phyloP scores from a whole-genome alignment of 208 protist species.

The Trypanosoma melophagium region DNA sequence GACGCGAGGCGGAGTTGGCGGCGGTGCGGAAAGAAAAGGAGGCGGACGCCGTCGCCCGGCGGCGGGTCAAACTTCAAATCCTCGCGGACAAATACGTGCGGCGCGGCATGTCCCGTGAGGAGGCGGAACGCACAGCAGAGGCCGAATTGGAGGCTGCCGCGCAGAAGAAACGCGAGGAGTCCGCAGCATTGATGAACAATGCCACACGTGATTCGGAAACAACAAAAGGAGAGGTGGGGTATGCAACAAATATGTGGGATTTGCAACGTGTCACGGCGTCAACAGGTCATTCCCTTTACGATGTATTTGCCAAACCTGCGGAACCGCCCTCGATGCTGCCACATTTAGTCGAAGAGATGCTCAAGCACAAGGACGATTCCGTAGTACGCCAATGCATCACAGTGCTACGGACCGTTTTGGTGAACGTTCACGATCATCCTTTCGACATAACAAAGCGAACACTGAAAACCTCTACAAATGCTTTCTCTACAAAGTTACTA shows the following conservation, averaged over 20 bases:
- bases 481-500: constrained; percentile 49
- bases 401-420: constrained; percentile 60
- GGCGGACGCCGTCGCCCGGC: constrained; percentile 49
- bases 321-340: constrained; percentile 15
- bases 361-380: constrained; percentile 18
- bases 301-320: constrained; percentile 33
- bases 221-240: neutral
- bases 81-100: constrained; percentile 65
- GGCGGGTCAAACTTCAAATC: constrained; percentile 68
- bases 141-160: constrained; percentile 51
- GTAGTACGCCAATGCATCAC: constrained; percentile 33
- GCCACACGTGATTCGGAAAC: neutral
- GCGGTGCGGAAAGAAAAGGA: constrained; percentile 54
- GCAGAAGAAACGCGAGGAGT: constrained; percentile 34
- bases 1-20: constrained; percentile 45
- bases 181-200: constrained; percentile 13
- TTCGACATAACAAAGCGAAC: constrained; percentile 73
- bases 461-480: constrained; percentile 52
- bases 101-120: constrained; percentile 45
- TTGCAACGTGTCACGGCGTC: constrained; percentile 19
- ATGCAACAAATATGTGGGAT: constrained; percentile 32
- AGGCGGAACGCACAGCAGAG: constrained; percentile 46
- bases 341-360: constrained; percentile 33
- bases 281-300: constrained; percentile 21
- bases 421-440: constrained; percentile 58